Conservation (phyloP, 371 early-diverging fungal genomes). For the Entomophthora muscae region DNA sequence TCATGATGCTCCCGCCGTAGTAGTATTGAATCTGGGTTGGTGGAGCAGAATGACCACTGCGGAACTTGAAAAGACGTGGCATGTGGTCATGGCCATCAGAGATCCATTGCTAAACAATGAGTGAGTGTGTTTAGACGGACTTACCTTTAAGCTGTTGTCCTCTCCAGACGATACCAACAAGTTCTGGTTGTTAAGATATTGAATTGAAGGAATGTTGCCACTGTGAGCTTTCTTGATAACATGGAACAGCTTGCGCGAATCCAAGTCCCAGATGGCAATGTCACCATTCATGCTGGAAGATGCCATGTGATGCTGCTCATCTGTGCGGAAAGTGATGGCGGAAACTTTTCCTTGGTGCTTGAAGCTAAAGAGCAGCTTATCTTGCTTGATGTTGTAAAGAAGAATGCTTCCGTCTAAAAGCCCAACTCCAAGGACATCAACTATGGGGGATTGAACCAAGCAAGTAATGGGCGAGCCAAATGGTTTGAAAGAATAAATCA, state of each 20-base stretch:
- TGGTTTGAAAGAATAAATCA: slow-evolving; percentile 61
- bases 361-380: slow-evolving; percentile 50
- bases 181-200: slow-evolving; percentile 68
- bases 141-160: slow-evolving; percentile 79
- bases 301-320: slow-evolving; percentile 73
- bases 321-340: slow-evolving; percentile 65
- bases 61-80: slow-evolving; percentile 58
- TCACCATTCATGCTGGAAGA: slow-evolving; percentile 73
- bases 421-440: slow-evolving; percentile 86
- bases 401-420: slow-evolving; percentile 65
- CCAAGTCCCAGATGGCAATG: slow-evolving; percentile 83
- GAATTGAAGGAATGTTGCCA: slow-evolving; percentile 45
- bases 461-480: slow-evolving; percentile 56
- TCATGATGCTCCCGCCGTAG: slow-evolving; percentile 56
- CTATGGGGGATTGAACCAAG: slow-evolving; percentile 69
- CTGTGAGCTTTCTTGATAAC: slow-evolving; percentile 69
- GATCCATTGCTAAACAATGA: slow-evolving; percentile 57
- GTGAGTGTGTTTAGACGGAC: neutral
- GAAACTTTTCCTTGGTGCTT: slow-evolving; percentile 77
- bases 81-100: slow-evolving; percentile 69
- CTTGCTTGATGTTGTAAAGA: slow-evolving; percentile 65
- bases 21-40: slow-evolving; percentile 63
- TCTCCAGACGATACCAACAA: slow-evolving; percentile 69
- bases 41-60: slow-evolving; percentile 74
- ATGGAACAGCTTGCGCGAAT: slow-evolving; percentile 48